Evolutionary conservation across 768 basidiomycete species (phyloP).

Genomic region (Russula dissimulans): DNA sequence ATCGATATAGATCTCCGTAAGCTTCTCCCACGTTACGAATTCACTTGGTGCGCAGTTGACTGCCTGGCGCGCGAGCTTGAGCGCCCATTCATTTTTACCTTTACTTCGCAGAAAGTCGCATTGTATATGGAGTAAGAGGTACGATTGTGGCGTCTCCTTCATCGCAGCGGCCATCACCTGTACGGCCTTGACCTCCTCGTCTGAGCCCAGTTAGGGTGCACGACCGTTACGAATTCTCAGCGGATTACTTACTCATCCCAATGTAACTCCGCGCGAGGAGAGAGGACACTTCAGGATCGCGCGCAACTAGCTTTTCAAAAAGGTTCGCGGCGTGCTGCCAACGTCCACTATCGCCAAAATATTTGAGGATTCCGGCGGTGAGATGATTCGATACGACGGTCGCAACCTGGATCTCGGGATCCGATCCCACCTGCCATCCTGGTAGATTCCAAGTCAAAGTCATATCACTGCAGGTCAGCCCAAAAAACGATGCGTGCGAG

Average conservation of each 20-base stretch:
- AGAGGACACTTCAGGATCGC: slow-evolving; percentile 83
- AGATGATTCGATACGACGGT: slow-evolving; percentile 95
- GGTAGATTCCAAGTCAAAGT: background rate
- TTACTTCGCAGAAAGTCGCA: slow-evolving; percentile 90
- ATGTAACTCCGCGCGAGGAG: slow-evolving; percentile 85
- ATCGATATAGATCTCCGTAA: slow-evolving; percentile 93
- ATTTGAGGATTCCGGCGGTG: slow-evolving; percentile 90
- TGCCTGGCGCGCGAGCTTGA: slow-evolving; percentile 86
- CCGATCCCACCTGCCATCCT: slow-evolving; percentile 99
- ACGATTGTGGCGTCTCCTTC: slow-evolving; percentile 80
- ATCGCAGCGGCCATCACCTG: slow-evolving; percentile 86
- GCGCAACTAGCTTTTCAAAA: slow-evolving; percentile 81
- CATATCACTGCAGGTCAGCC: background rate
- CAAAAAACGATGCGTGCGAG: background rate
- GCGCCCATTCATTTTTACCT: slow-evolving; percentile 77
- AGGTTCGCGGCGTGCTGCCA: slow-evolving; percentile 84
- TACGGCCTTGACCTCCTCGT: slow-evolving; percentile 97
- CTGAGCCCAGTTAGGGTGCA: slow-evolving; percentile 32
- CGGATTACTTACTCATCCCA: slow-evolving; percentile 78
- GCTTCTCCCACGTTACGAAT: slow-evolving; percentile 97
- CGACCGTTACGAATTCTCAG: background rate
- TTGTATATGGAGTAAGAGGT: slow-evolving; percentile 89
- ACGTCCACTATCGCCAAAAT: slow-evolving; percentile 88
- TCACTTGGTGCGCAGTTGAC: slow-evolving; percentile 98
- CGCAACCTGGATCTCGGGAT: slow-evolving; percentile 97